phyloP scores from a whole-genome alignment of 768 basidiomycete species.

The Coprinopsis marcescibilis region DNA sequence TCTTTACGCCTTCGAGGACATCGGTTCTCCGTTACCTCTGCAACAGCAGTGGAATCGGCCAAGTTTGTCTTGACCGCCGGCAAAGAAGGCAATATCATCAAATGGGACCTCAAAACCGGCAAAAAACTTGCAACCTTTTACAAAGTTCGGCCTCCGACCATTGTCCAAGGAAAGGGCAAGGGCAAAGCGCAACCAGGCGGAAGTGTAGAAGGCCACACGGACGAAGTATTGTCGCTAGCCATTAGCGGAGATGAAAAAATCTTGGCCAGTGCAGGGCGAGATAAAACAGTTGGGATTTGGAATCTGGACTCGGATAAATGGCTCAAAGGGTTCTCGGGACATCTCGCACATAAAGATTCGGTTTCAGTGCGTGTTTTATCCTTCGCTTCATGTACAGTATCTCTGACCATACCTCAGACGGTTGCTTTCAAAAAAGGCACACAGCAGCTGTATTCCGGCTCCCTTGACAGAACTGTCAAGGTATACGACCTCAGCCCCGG shows the following conservation, averaged over 20 bases:
- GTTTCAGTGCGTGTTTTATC: conserved; percentile 26
- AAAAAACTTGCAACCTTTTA: conserved; percentile 52
- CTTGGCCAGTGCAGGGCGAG: conserved; percentile 83
- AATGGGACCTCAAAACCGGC: conserved; percentile 73
- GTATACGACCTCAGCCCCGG: conserved; percentile 67
- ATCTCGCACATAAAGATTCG: conserved; percentile 52
- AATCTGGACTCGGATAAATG: conserved; percentile 69
- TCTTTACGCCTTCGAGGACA: conserved; percentile 66
- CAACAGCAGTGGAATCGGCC: conserved; percentile 68
- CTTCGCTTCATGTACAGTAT: conserved; percentile 7
- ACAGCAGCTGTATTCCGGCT: conserved; percentile 67
- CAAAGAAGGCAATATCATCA: conserved; percentile 87
- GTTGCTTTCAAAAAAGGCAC: conserved; percentile 76
- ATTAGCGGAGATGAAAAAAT: conserved; percentile 81
- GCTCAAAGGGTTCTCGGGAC: conserved; percentile 78
- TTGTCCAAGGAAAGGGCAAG: conserved; percentile 33
- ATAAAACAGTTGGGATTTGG: conserved; percentile 83
- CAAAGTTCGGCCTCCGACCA: conserved; percentile 43
- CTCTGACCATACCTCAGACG: conserved; percentile 41
- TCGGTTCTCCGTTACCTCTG: conserved; percentile 74
- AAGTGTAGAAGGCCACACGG: conserved; percentile 66
- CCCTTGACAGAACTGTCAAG: conserved; percentile 86
- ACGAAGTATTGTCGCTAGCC: conserved; percentile 80
- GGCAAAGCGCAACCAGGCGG: conserved; percentile 44
- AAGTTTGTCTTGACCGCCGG: conserved; percentile 80